Evolutionary conservation across 2,329 filamentous ascomycete genomes (phyloP), one percentile per base, ranked within the genome.

Genomic region (Alternaria sp.): DNA sequence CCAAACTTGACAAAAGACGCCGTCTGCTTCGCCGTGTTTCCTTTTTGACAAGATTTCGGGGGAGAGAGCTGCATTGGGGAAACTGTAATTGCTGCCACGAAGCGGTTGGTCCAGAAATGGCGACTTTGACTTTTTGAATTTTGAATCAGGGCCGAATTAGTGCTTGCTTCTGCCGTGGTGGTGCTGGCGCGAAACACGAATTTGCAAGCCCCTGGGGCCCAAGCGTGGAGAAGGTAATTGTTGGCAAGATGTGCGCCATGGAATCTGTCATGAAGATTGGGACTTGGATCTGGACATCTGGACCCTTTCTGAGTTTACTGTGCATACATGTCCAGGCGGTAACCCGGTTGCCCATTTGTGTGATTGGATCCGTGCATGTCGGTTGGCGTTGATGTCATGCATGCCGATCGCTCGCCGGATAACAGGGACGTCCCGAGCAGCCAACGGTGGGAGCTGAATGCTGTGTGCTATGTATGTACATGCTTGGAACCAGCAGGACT

Each of bases 331-430:
- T 48, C 44, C 44, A 21, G 44, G 1, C 2, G 21, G 44, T 23
- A 33, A 9, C 29, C 44, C 21, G 29, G 29, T 26, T 40, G 29
- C 13, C 26, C 21, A 48, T 24, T 9, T 51, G 17, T 40, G 28
- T 51, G 37, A n/a, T 51, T 28, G 28, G 17, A 39, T 28, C 14
- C 48, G 31, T 36, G 13, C 29, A 28, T 21, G 33, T 40, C 24
- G 42, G 42, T n/a, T 51, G 29, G 40, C 46, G 31, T 56, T 40
- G 48, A 56, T 56, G 48, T 52, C 54, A 56, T 56, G 39, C 33
- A 14, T 34, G 48, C 31, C 39, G 31, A 56, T 52, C 31, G 14
- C 17, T 29, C 46, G 36, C 46, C 28, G 46, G 39, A 24, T 14
- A 28, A 7, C 36, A 51, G 53, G 37, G 31, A 46, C 33, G 40